Base-by-base conservation (phyloP, 345 rosid species). In the Acer yangbiense region DNA sequence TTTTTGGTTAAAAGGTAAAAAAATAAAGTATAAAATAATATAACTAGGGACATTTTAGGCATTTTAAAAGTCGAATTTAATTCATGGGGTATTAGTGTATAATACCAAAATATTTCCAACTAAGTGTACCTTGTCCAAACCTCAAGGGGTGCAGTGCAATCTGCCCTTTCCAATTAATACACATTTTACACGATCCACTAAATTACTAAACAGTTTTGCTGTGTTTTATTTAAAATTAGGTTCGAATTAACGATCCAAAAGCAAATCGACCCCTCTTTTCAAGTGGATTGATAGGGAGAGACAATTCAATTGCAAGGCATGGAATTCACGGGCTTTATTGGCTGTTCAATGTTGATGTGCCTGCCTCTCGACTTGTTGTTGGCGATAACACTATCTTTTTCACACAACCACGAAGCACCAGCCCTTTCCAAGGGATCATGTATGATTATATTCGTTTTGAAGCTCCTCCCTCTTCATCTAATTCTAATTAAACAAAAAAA, bases 241-340 rank as follows among this genome's bases (percentile, higher is more conserved):
- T 92, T 61, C 88, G 94, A 4, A 66, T 93, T 10, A 93, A 93
- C 16, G 85, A 89, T 81, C 85, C 77, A 7, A 86, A 70, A 58
- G 65, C 84, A 65, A 86, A 75, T 35, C 80, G 35, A 20, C 86
- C 90, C 0, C 39, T 88, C 46, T 94, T 90, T 84, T 81, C 94
- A 21, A 92, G 86, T 35, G 97, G 98, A 73, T 43, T 86, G 68
- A 87, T 90, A 2, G 98, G 98, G 68, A 87, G 83, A 80, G 98
- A 93, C 76, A 95, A 93, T 81, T 76, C 98, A n/a, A 87, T 93
- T 46, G 94, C 94, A 43, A 91, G 98, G 80, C 97, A 93, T 65
- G 98, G 97, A 68, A 89, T 90, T 82, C 98, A 95, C 67, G 98
- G 98, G n/a, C 84, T 92, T 44, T 90, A 93, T 77, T 84, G 94